Conservation (phyloP, 129 eudicot genomes). For the Helichrysum umbraculigerum region DNA sequence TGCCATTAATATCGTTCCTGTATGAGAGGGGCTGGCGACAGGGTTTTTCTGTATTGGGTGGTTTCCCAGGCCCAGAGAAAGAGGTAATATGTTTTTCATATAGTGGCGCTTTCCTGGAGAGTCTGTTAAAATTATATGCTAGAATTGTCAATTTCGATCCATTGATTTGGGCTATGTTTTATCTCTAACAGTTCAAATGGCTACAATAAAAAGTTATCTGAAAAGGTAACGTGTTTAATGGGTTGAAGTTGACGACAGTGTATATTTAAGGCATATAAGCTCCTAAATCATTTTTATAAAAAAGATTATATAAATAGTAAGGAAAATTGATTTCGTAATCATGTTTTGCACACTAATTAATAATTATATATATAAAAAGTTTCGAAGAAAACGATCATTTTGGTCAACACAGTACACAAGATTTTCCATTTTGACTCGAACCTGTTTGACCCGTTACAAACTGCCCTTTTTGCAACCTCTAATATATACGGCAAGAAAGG, state of each 20-base stretch:
- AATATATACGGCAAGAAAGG: neutral
- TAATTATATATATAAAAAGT: too few relatives aligned
- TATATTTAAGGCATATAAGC: neutral
- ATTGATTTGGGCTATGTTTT: neutral
- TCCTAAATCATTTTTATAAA: neutral
- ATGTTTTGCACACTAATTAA: neutral
- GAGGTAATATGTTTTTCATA: constrained; percentile 49
- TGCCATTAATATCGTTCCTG: constrained; percentile 68
- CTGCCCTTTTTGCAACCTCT: neutral
- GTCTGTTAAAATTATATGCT: neutral
- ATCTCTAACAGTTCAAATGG: neutral
- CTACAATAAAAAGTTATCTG: neutral
- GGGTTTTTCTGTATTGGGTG: constrained; percentile 61
- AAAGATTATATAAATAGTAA: neutral
- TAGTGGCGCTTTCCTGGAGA: neutral
- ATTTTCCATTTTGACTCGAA: neutral
- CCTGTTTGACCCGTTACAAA: neutral
- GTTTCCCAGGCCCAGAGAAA: constrained; percentile 83
- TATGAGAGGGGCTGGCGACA: constrained; percentile 98
- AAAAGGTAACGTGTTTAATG: neutral
- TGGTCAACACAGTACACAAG: neutral
- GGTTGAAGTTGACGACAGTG: neutral
- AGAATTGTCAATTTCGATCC: neutral
- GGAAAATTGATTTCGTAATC: neutral
- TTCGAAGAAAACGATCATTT: neutral